Percentiles rank a stretch among this genome's conserved stretches.
Evolutionary conservation across 169 alveolate species (phyloP).

Genomic region (Besnoitia besnoiti): DNA sequence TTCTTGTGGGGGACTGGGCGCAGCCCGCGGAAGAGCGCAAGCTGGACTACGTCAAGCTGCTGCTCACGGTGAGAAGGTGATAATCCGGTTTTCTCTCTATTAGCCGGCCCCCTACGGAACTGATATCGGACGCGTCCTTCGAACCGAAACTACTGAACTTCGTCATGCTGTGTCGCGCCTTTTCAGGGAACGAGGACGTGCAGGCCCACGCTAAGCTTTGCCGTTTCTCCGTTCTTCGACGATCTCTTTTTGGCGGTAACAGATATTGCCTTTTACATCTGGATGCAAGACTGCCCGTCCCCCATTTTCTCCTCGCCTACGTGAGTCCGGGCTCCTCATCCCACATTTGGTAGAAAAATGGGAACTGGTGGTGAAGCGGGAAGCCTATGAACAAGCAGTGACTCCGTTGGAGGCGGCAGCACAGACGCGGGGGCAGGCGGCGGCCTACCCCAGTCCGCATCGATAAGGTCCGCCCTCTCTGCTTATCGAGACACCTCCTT

Average conservation of each 20-base stretch:
- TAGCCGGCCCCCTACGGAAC: neutral
- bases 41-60: conserved; percentile 33
- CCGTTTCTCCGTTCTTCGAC: conserved; percentile 53
- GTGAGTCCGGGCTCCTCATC: conserved; percentile 22
- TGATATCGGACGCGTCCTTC: neutral
- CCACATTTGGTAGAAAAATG: too few relatives aligned
- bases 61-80: conserved; percentile 22
- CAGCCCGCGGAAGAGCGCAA: conserved; percentile 39
- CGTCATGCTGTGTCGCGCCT: neutral
- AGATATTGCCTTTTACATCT: conserved; percentile 54
- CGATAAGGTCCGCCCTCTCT: too few relatives aligned
- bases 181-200: conserved; percentile 54
- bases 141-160: too few relatives aligned
- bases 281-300: conserved; percentile 49
- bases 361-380: too few relatives aligned
- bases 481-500: neutral
- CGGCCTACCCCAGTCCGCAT: too few relatives aligned
- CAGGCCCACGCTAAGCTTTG: conserved; percentile 53
- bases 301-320: conserved; percentile 65
- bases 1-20: conserved; percentile 60
- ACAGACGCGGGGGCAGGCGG: neutral
- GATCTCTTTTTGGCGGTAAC: conserved; percentile 41
- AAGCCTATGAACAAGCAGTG: too few relatives aligned
- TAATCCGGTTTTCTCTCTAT: too few relatives aligned
- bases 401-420: too few relatives aligned